Conservation (phyloP, 2,329 filamentous ascomycete species). For the Thielaviopsis cerberus region DNA sequence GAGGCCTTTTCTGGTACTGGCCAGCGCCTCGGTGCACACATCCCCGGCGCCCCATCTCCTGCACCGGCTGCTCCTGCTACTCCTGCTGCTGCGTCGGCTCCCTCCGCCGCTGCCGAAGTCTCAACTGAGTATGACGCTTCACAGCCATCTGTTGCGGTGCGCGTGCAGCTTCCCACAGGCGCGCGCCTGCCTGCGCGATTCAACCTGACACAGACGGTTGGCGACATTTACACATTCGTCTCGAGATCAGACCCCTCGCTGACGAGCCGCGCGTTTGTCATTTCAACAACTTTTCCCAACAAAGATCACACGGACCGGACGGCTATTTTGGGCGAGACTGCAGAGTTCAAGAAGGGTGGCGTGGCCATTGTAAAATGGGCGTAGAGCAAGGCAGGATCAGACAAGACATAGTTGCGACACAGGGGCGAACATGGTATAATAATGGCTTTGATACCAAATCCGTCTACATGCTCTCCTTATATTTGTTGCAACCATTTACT, state of each 20-base stretch:
- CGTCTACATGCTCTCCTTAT: no score
- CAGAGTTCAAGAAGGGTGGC: constrained; percentile 47
- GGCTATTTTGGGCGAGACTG: constrained; percentile 37
- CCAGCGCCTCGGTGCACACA: constrained; percentile 57
- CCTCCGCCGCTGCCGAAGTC: constrained; percentile 6
- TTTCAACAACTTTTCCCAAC: constrained; percentile 69
- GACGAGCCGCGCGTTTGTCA: constrained; percentile 44
- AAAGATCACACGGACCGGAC: constrained; percentile 58
- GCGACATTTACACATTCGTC: constrained; percentile 61
- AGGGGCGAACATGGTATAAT: neutral
- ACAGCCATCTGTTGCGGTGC: constrained; percentile 49
- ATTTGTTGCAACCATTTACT: no score
- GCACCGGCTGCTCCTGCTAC: constrained; percentile 20
- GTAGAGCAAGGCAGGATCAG: neutral
- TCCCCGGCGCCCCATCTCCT: constrained; percentile 37
- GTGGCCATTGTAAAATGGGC: constrained; percentile 45
- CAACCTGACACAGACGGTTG: constrained; percentile 61
- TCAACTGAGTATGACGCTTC: constrained; percentile 37
- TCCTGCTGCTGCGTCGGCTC: constrained; percentile 17
- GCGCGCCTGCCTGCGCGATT: constrained; percentile 62
- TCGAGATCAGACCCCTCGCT: constrained; percentile 37
- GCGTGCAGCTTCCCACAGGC: constrained; percentile 63
- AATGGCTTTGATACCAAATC: no score
- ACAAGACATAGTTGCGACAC: neutral
- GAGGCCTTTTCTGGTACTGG: constrained; percentile 57